Evolutionary conservation across 1,284 basidiomycete genomes (phyloP).

Genomic region (Caloboletus inedulis): DNA sequence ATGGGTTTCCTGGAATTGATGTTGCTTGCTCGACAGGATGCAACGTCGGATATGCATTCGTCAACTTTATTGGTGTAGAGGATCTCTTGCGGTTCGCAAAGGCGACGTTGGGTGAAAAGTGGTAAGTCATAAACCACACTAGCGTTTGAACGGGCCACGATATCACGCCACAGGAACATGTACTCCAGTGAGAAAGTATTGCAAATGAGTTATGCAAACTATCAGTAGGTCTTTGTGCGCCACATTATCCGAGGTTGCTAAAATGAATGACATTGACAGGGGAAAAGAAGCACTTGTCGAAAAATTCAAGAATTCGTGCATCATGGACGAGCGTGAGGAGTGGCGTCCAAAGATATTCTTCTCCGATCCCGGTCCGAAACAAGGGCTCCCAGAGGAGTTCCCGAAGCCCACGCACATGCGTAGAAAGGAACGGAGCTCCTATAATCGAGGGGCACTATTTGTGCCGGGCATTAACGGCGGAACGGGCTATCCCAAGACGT

Average conservation of each 20-base stretch:
- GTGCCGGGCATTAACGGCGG: conserved; percentile 43
- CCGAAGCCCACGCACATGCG: conserved; percentile 73
- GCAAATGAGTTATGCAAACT: conserved; percentile 85
- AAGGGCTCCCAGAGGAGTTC: conserved; percentile 77
- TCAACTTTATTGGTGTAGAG: conserved; percentile 78
- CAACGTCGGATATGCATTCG: conserved; percentile 85
- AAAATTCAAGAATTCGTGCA: conserved; percentile 81
- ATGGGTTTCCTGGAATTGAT: conserved; percentile 15
- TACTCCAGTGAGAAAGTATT: conserved; percentile 84
- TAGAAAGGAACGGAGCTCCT: conserved; percentile 72
- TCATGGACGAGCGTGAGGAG: conserved; percentile 77
- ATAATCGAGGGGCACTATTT: conserved; percentile 68
- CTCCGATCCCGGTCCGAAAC: conserved; percentile 62
- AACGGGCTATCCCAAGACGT: conserved; percentile 29
- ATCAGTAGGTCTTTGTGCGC: conserved; percentile 55
- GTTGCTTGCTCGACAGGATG: conserved; percentile 49
- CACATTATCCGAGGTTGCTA: conserved; percentile 8
- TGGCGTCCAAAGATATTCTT: conserved; percentile 86
- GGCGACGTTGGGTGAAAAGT: conserved; percentile 70
- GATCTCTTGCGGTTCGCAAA: conserved; percentile 75
- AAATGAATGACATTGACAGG: conserved; percentile 37
- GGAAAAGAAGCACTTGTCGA: conserved; percentile 84
- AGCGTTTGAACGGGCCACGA: conserved; percentile 6
- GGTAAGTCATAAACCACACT: conserved; percentile 41
- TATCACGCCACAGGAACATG: conserved; percentile 61